phyloP scores from a whole-genome alignment of 1,284 basidiomycete genomes.

The Lentinula novae-zelandiae region DNA sequence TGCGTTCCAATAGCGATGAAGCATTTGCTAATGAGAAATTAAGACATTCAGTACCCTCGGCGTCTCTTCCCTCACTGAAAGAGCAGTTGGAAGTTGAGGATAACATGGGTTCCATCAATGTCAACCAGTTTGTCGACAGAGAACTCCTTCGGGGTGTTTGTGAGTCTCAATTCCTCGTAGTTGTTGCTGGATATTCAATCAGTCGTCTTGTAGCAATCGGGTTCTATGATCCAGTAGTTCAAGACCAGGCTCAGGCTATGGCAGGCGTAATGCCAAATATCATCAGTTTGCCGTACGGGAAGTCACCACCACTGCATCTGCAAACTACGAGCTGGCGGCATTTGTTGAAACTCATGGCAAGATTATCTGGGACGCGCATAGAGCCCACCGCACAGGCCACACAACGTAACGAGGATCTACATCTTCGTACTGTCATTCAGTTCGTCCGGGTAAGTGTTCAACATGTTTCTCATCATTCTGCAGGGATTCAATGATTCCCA shows the following conservation, averaged over 20 bases:
- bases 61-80: slow-evolving; percentile 6
- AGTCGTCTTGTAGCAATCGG: slow-evolving; percentile 50
- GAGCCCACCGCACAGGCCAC: slow-evolving; percentile 68
- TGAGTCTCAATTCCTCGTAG: slow-evolving; percentile 30
- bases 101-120: slow-evolving; percentile 21
- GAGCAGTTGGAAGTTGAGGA: slow-evolving; percentile 10
- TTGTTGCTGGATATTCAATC: slow-evolving; percentile 16
- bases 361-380: slow-evolving; percentile 62
- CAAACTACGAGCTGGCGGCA: slow-evolving; percentile 71
- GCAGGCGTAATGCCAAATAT: slow-evolving; percentile 59
- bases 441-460: slow-evolving; percentile 58
- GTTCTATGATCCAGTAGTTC: slow-evolving; percentile 56
- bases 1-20: slow-evolving; percentile 2
- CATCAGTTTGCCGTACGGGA: slow-evolving; percentile 65
- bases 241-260: slow-evolving; percentile 43
- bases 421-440: slow-evolving; percentile 68
- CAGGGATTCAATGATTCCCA: too few species aligned
- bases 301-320: slow-evolving; percentile 63
- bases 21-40: not conserved
- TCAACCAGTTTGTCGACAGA: slow-evolving; percentile 57
- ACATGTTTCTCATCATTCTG: not conserved
- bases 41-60: not conserved
- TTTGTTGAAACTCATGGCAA: slow-evolving; percentile 67
- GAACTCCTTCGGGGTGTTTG: slow-evolving; percentile 62
- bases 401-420: slow-evolving; percentile 50